These are phyloP conservation scores for Escallonia rubra DNA, from an alignment of 129 eudicot genomes.

Conservation along the genomic window DNA sequence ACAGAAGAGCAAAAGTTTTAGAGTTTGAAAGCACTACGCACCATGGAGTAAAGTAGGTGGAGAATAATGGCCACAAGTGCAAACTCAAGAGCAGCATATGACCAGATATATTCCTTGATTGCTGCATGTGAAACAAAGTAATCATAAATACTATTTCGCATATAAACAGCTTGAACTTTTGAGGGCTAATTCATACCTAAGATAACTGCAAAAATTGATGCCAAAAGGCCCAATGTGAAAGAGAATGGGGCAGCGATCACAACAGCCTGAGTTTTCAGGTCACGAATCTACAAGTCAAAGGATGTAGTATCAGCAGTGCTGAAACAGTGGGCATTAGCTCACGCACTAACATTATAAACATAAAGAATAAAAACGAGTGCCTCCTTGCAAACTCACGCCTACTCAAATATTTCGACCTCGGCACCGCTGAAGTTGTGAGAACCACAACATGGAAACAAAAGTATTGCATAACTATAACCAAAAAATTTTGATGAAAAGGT, in stretches of 20 bases:
- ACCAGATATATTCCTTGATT: slow-evolving; percentile 80
- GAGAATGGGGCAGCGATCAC: slow-evolving; percentile 89
- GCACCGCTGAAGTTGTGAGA: too few relatives aligned
- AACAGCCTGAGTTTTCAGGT: slow-evolving; percentile 48
- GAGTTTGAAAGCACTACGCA: slow-evolving; percentile 23
- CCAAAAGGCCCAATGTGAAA: slow-evolving; percentile 60
- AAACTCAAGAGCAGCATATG: slow-evolving; percentile 89
- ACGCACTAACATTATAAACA: too few relatives aligned
- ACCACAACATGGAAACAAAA: too few relatives aligned
- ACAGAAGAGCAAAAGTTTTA: neutral
- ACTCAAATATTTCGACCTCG: too few relatives aligned
- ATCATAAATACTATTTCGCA: slow-evolving; percentile 9
- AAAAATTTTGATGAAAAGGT: too few relatives aligned
- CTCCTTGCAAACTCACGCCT: too few relatives aligned
- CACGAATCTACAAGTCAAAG: neutral
- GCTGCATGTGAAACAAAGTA: slow-evolving; percentile 45
- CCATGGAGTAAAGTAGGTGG: slow-evolving; percentile 65
- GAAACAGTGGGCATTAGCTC: too few relatives aligned
- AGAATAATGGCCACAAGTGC: slow-evolving; percentile 70
- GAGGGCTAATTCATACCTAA: slow-evolving; percentile 35
- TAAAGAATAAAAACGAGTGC: too few relatives aligned
- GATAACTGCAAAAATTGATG: slow-evolving; percentile 64
- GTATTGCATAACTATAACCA: too few relatives aligned
- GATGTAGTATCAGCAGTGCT: too few relatives aligned
- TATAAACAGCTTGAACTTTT: neutral